phyloP scores from a whole-genome alignment of 306 rosid species.

The Parietaria judaica region DNA sequence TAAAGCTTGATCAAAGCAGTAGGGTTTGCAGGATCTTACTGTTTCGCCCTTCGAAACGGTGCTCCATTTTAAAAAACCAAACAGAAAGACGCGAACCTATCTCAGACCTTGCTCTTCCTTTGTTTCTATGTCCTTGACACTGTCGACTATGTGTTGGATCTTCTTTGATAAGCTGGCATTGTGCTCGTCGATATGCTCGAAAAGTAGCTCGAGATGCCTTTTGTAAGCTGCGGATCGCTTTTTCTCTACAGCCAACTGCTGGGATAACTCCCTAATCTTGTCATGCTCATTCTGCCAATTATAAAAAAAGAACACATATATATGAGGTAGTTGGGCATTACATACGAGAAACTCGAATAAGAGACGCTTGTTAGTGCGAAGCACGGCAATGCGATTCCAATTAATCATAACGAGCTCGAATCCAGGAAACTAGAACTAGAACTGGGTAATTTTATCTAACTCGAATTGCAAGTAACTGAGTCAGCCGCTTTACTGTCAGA shows the following conservation, averaged over 20 bases:
- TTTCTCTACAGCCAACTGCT: slow-evolving; percentile 77
- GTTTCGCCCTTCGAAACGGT: slow-evolving; percentile 9
- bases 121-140: slow-evolving; percentile 71
- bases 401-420: no score
- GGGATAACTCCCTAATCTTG: slow-evolving; percentile 78
- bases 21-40: slow-evolving; percentile 25
- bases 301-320: slow-evolving; percentile 13
- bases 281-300: slow-evolving; percentile 68
- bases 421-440: no score
- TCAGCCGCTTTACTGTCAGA: no score
- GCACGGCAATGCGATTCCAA: no score
- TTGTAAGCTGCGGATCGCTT: slow-evolving; percentile 80
- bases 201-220: slow-evolving; percentile 85
- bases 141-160: slow-evolving; percentile 80
- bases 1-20: slow-evolving; percentile 23
- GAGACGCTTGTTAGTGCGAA: no score
- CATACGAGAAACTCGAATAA: no score
- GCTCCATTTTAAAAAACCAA: slow-evolving; percentile 13
- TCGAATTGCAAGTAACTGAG: no score
- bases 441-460: no score
- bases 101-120: slow-evolving; percentile 46
- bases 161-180: slow-evolving; percentile 73
- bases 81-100: slow-evolving; percentile 27
- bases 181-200: slow-evolving; percentile 86
- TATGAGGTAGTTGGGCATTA: no score